Evolutionary conservation across 768 basidiomycete genomes (phyloP), one percentile per base, ranked within the genome.

Genomic region (Russula sp.): DNA sequence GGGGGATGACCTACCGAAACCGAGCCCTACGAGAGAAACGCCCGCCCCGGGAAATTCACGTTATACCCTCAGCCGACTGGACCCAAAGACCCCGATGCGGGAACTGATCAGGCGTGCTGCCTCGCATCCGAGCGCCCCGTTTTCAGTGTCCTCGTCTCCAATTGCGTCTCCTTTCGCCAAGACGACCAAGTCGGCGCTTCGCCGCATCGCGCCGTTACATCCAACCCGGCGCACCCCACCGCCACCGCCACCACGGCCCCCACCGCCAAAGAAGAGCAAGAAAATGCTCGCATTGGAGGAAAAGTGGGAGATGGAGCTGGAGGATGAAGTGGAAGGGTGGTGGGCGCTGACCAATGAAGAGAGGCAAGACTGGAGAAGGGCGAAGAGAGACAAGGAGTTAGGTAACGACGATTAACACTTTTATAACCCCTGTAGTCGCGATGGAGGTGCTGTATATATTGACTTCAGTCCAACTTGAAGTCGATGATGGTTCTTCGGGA

Each of bases 201-300:
- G 84, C 1, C 78, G 77, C 37, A 91, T 92, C 63, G 89, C 88
- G 11, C 88, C 89, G 3, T 77, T 92, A 31, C 89, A 91, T 68
- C 82, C 84, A 9, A 87, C 88, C 71, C 77, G 88, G 53, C 80
- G 82, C 14, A 83, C 87, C 1, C 89, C 89, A 0, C 89, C 89
- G 0, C 89, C 87, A 0, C 86, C 87, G 0, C 79, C 77, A 2
- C 89, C 89, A 0, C 82, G 84, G 4, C 84, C 84, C 0, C 87
- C 88, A 5, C 84, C 85, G 50, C 82, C 80, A 65, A 88, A 85
- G 75, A 91, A 91, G 77, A 85, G 83, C 56, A 90, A 90, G 78
- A 91, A 91, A 71, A 83, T 89, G 73, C 73, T 88, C 27, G 82
- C 85, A 69, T 74, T 82, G 69, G 89, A 91, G 73, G 89, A 91